Percentiles rank a stretch among this genome's conserved stretches.
phyloP scores from a whole-genome alignment of 495 filamentous ascomycete genomes.

The Stereocaulon alpinum region DNA sequence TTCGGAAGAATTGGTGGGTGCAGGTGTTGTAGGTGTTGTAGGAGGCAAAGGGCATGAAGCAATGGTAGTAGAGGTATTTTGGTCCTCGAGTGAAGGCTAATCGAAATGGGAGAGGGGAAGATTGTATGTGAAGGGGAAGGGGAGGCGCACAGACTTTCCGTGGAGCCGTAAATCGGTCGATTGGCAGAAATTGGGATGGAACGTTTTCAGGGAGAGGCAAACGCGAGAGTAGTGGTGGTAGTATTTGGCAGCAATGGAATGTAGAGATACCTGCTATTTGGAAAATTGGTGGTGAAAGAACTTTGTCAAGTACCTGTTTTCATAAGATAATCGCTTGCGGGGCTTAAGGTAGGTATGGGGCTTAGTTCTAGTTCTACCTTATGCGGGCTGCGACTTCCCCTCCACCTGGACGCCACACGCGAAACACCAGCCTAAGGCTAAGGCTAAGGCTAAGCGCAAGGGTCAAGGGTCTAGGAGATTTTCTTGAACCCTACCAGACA shows the following conservation, averaged over 20 bases:
- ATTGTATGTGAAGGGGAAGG: no score
- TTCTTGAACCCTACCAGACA: not conserved
- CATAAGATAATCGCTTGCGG: conserved; percentile 16
- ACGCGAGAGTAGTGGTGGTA: not conserved
- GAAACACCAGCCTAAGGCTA: not conserved
- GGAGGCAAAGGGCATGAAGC: not conserved
- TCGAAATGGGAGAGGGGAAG: not conserved
- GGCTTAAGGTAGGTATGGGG: no score
- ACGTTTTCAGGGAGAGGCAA: not conserved
- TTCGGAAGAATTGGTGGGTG: not conserved
- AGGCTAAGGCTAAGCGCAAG: not conserved
- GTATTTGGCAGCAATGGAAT: not conserved
- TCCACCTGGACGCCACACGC: conserved; percentile 1
- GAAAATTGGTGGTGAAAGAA: not conserved
- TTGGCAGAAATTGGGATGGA: not conserved
- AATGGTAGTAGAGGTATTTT: not conserved
- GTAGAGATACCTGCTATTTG: not conserved
- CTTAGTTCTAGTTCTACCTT: no score
- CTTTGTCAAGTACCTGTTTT: conserved; percentile 10
- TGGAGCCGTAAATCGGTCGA: not conserved
- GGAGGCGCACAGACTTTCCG: not conserved
- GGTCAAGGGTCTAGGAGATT: conserved; percentile 4
- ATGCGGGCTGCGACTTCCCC: not conserved
- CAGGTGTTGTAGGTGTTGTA: not conserved
- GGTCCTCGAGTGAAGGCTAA: not conserved